These are phyloP conservation scores for Penicillium sp. DNA, from an alignment of 2,329 filamentous ascomycete genomes.

Conservation along the genomic window DNA sequence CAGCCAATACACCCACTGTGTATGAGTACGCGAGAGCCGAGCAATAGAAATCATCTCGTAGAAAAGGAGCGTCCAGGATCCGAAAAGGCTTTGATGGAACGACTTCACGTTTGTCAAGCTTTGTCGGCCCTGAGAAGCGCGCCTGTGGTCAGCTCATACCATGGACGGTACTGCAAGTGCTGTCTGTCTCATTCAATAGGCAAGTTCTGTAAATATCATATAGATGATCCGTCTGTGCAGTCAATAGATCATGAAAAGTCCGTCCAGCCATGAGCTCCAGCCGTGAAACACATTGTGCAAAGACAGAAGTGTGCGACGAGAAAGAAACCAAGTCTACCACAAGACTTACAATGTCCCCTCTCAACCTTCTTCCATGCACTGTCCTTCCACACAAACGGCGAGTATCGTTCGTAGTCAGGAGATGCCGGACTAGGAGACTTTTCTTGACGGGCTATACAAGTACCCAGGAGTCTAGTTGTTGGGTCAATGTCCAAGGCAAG, in stretches of 20 bases:
- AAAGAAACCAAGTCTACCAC: not conserved
- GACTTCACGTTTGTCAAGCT: slow-evolving; percentile 43
- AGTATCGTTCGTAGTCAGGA: slow-evolving; percentile 38
- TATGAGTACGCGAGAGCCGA: slow-evolving; percentile 85
- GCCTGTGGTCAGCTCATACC: slow-evolving; percentile 24
- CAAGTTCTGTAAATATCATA: slow-evolving; percentile 3
- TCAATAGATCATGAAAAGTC: slow-evolving; percentile 10
- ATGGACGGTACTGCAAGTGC: not conserved
- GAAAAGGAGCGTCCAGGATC: slow-evolving; percentile 83
- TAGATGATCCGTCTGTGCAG: slow-evolving; percentile 14
- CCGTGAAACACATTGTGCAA: not conserved
- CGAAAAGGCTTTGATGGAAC: slow-evolving; percentile 79
- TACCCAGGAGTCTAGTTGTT: slow-evolving; percentile 68
- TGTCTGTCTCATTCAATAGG: slow-evolving; percentile 8
- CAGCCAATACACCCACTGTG: slow-evolving; percentile 76
- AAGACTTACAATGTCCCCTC: slow-evolving; percentile 42
- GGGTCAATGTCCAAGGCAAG: slow-evolving; percentile 81
- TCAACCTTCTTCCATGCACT: slow-evolving; percentile 46
- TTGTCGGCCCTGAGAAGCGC: slow-evolving; percentile 33
- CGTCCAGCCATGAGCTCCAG: not conserved
- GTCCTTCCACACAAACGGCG: slow-evolving; percentile 48
- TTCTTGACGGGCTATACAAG: slow-evolving; percentile 40
- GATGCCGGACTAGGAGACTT: slow-evolving; percentile 34
- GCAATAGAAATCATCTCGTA: slow-evolving; percentile 97
- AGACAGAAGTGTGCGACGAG: not conserved